A percentile compares a stretch with the other conserved stretches of the same genome.
These are phyloP conservation scores for Globisporangium spiculum DNA, from an alignment of 352 stramenopile species.

Conservation along the genomic window DNA sequence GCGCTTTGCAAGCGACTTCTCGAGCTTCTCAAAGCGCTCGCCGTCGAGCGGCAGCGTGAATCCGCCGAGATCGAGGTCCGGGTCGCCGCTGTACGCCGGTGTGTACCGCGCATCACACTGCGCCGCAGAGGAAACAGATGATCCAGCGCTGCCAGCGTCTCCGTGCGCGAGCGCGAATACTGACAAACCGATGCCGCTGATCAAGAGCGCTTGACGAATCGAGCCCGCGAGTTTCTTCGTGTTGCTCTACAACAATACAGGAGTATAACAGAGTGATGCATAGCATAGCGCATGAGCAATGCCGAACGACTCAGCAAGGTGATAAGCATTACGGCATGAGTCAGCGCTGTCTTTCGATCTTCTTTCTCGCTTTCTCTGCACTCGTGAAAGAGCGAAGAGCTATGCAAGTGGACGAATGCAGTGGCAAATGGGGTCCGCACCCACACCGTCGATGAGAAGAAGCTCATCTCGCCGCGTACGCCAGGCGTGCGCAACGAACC, in stretches of 20 bases:
- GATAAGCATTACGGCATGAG: not conserved
- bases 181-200: conserved; percentile 49
- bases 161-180: conserved; percentile 37
- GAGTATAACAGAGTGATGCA: not conserved
- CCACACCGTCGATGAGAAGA: not conserved
- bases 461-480: not conserved
- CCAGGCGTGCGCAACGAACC: not conserved
- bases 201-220: conserved; percentile 44
- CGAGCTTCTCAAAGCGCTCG: conserved; percentile 40
- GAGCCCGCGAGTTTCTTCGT: conserved; percentile 8
- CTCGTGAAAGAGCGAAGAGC: not conserved
- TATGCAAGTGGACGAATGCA: not conserved
- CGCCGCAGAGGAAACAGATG: conserved; percentile 21
- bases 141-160: conserved; percentile 20
- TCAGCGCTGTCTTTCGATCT: not conserved
- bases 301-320: not conserved
- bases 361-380: not conserved
- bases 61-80: conserved; percentile 32
- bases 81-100: conserved; percentile 22
- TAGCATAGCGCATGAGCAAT: not conserved
- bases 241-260: not conserved
- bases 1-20: conserved; percentile 44
- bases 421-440: not conserved
- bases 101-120: conserved; percentile 58
- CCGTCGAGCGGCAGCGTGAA: conserved; percentile 57